These are phyloP conservation scores for Tricholoma saponaceum DNA, from an alignment of 768 basidiomycete species.

Conservation along the genomic window DNA sequence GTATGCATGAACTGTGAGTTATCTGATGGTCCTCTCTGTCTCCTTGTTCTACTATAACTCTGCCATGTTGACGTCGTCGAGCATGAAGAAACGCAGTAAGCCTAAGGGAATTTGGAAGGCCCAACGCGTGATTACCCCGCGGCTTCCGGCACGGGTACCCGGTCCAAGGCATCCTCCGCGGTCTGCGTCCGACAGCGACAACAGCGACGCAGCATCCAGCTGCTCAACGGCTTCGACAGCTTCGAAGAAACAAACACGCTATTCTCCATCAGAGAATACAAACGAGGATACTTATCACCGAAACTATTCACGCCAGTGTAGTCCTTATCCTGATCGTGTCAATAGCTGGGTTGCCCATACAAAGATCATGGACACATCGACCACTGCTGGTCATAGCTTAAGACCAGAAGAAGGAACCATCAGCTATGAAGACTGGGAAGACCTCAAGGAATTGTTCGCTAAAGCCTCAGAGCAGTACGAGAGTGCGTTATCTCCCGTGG, in stretches of 20 bases:
- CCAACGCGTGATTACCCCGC: conserved; percentile 29
- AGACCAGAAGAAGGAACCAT: conserved; percentile 19
- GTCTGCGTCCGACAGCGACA: conserved; percentile 12
- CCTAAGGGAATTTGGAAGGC: conserved; percentile 45
- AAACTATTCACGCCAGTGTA: conserved; percentile 29
- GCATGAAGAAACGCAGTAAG: conserved; percentile 20
- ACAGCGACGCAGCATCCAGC: conserved; percentile 16
- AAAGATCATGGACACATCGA: conserved; percentile 38
- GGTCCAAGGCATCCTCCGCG: conserved; percentile 16
- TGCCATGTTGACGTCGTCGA: conserved; percentile 14
- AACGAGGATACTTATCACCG: conserved; percentile 24
- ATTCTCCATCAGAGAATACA: conserved; percentile 11
- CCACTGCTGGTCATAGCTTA: conserved; percentile 25
- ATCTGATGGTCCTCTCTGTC: conserved; percentile 25
- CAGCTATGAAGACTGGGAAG: conserved; percentile 57
- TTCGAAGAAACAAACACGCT: conserved; percentile 1
- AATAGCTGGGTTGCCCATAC: conserved; percentile 28
- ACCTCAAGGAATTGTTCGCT: conserved; percentile 59
- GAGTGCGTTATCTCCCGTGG: conserved; percentile 31
- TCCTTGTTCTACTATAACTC: conserved; percentile 16
- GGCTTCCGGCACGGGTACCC: conserved; percentile 18
- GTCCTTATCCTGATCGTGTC: conserved; percentile 22
- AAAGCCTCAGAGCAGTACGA: conserved; percentile 57
- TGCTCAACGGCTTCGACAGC: conserved; percentile 11
- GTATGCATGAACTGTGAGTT: conserved; percentile 8